These are phyloP conservation scores for Saturnispora serradocipensis DNA, from an alignment of 805 yeast species.

Conservation along the genomic window DNA sequence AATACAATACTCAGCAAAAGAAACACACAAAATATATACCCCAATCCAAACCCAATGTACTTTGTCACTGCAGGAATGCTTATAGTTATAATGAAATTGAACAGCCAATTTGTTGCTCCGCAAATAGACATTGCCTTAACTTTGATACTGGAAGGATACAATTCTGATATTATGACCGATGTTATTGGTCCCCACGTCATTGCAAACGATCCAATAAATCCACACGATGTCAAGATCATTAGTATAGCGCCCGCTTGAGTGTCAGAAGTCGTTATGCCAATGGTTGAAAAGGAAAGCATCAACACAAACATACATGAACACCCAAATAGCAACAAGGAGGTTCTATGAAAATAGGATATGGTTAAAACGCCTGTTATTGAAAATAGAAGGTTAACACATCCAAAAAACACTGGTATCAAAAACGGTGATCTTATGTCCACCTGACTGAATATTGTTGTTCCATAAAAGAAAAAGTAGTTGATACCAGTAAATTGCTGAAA, in stretches of 20 bases:
- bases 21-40: constrained; percentile 41
- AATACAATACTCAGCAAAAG: constrained; percentile 18
- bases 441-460: constrained; percentile 44
- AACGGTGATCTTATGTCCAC: constrained; percentile 49
- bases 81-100: constrained; percentile 55
- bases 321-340: constrained; percentile 38
- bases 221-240: constrained; percentile 47
- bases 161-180: constrained; percentile 55
- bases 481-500: constrained; percentile 52
- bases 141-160: constrained; percentile 54
- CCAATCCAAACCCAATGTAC: constrained; percentile 55
- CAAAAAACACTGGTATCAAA: constrained; percentile 45
- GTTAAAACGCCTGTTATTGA: constrained; percentile 40
- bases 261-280: constrained; percentile 39
- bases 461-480: constrained; percentile 60
- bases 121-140: constrained; percentile 47
- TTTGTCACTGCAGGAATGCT: constrained; percentile 59
- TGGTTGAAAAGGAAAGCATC: constrained; percentile 47
- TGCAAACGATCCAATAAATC: constrained; percentile 57
- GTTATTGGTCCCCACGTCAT: constrained; percentile 69
- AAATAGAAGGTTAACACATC: constrained; percentile 43
- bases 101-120: constrained; percentile 54
- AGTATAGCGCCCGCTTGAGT: constrained; percentile 38
- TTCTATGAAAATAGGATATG: constrained; percentile 42
- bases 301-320: constrained; percentile 39